phyloP scores from a whole-genome alignment of 2,329 filamentous ascomycete genomes.

The Aspergillus sp. region DNA sequence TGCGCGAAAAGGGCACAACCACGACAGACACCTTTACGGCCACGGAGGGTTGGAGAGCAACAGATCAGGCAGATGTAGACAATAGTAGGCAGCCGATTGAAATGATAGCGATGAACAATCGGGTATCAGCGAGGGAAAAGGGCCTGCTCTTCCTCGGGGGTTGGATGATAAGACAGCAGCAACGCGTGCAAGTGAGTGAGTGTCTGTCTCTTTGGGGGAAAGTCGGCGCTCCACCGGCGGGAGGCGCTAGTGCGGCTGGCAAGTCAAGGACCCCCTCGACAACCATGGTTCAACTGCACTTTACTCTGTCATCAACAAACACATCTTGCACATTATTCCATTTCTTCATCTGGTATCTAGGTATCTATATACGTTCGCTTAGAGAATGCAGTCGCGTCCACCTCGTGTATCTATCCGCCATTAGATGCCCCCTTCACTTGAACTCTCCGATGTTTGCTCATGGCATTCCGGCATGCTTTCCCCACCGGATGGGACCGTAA shows the following conservation, averaged over 20 bases:
- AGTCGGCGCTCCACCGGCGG: constrained; percentile 12
- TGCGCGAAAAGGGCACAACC: background rate
- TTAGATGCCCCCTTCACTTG: constrained; percentile 21
- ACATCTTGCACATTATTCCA: background rate
- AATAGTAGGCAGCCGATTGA: background rate
- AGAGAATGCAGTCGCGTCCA: background rate
- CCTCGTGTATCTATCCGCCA: background rate
- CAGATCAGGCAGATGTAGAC: background rate
- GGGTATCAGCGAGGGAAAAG: constrained; percentile 12
- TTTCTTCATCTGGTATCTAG: background rate
- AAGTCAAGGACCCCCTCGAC: background rate
- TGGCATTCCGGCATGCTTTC: constrained; percentile 19
- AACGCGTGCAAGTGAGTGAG: constrained; percentile 2
- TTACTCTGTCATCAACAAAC: background rate
- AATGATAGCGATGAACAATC: background rate
- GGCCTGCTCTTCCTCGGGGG: constrained; percentile 18
- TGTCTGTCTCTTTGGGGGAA: background rate
- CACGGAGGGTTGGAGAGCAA: background rate
- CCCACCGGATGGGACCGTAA: constrained; percentile 25
- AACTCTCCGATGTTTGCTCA: constrained; percentile 21
- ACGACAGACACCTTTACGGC: background rate
- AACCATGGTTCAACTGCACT: background rate
- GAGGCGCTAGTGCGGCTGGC: constrained; percentile 7
- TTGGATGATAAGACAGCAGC: constrained; percentile 9
- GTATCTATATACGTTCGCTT: background rate